Evolutionary conservation across 345 rosid genomes (phyloP), one percentile per base, ranked within the genome.

Genomic region (Linum usitatissimum): DNA sequence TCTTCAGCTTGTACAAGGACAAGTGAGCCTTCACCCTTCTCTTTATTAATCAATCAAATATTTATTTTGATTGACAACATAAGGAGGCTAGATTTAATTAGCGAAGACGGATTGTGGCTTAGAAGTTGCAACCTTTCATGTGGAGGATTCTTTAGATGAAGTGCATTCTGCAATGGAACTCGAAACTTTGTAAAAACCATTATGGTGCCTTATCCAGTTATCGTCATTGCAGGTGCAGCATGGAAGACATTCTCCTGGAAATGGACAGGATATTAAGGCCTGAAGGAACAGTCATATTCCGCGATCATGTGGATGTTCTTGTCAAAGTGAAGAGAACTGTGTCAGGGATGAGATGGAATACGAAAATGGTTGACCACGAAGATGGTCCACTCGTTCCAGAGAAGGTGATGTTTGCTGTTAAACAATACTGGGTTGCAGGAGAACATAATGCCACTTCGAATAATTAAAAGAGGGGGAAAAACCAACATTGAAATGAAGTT

Each of bases 231-330:
- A 67, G 76, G 68, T 72, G 76, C 42, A 55, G 19, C 21, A 49
- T 59, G 66, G 76, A 72, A 72, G 72, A 72, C 68, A 72, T 67
- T 64, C 71, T 72, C 30, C 66, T 72, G 53, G 76, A 72, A 62
- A 67, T 72, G 71, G 76, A 72, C 55, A 68, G 76, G 3, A 68
- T 72, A 14, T 64, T 72, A 54, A 63, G 76, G 62, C 76, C 76
- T 3, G 72, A 72, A 68, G 76, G 71, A 60, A 38, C 76, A 55
- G 76, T 72, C 65, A 72, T 72, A 63, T 38, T 72, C 59, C 72
- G 76, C 54, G 76, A 72, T 55, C 65, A 48, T 21, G 61, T 18
- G 28, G 72, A 68, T 55, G 62, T 72, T 8, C 64, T 72, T 17
- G 30, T 55, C 59, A 67, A 68, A 64, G 65, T 72, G 65, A 67